Base-by-base conservation (phyloP, 768 basidiomycete genomes). In the Termitomyces sp. region DNA sequence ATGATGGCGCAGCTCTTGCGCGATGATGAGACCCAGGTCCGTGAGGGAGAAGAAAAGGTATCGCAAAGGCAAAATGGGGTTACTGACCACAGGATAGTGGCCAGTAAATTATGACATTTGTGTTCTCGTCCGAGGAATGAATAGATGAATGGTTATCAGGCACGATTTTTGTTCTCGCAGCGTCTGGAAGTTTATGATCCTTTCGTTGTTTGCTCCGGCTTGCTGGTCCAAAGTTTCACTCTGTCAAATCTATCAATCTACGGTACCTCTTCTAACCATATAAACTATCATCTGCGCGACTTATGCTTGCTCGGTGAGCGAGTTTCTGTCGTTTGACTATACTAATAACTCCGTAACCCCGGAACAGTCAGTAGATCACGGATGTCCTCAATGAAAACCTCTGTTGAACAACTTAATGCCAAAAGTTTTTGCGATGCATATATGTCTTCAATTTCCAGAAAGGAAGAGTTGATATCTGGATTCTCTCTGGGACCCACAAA, bases 1-100 rank as follows among this genome's bases (percentile, higher is more conserved):
- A 74, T 71, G 55, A 61, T 76, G 40, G 62, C 62, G n/a, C 64
- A 60, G 38, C 56, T 41, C 4, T 38, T 57, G 55, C 32, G 49
- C 26, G 58, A 57, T 51, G 53, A 58, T 22, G 33, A 52, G 41
- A 33, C 46, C n/a, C 55, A 49, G 14, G 43, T 13, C 20, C 24
- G 20, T 14, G 45, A 40, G 35, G 24, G 51, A 30, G 36, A 49
- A n/a, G 24, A 50, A n/a, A 26, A 32, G 43, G 41, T 16, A 20
- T 1, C 3, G 7, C 22, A 35, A 28, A 22, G 46, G 41, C 14
- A 36, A 52, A 44, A 46, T 13, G 47, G 13, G 13, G 13, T 14
- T 40, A 26, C n/a, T 28, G 38, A 56, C 5, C 56, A 51, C 18
- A 49, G 49, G 46, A 28, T 58, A 2, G 38, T 54, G 9, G 45